These are phyloP conservation scores for Alternaria ethzedia DNA, from an alignment of 2,329 filamentous ascomycete species.

Conservation along the genomic window DNA sequence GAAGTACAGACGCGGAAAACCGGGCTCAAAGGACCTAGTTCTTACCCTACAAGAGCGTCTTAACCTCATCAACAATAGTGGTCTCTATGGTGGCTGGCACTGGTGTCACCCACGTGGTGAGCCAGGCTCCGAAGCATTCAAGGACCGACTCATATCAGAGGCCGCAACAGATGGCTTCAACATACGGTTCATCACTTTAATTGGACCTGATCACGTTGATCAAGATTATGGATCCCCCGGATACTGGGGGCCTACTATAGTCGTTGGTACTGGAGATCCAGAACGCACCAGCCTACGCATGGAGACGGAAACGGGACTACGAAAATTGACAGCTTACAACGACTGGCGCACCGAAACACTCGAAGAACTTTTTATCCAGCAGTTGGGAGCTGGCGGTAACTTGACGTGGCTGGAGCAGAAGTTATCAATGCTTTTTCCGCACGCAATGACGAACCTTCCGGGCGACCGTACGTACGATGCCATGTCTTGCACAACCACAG, in stretches of 20 bases:
- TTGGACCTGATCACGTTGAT: neutral
- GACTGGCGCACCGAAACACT: neutral
- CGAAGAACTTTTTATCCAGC: neutral
- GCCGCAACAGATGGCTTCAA: neutral
- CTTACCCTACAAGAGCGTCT: neutral
- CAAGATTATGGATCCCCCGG: neutral
- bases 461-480: neutral
- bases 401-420: neutral
- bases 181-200: neutral
- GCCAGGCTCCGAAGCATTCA: neutral
- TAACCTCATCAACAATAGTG: neutral
- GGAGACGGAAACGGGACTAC: neutral
- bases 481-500: neutral
- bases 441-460: neutral
- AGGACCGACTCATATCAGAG: neutral
- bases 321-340: neutral
- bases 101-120: neutral
- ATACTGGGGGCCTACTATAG: neutral
- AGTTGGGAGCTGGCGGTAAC: neutral
- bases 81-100: neutral
- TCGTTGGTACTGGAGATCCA: neutral
- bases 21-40: neutral
- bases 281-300: neutral
- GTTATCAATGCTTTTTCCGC: neutral
- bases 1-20: neutral